Percentiles rank a stretch among this genome's conserved stretches.
Evolutionary conservation across 2,329 filamentous ascomycete genomes (phyloP).

Genomic region (Cercospora citrullina): DNA sequence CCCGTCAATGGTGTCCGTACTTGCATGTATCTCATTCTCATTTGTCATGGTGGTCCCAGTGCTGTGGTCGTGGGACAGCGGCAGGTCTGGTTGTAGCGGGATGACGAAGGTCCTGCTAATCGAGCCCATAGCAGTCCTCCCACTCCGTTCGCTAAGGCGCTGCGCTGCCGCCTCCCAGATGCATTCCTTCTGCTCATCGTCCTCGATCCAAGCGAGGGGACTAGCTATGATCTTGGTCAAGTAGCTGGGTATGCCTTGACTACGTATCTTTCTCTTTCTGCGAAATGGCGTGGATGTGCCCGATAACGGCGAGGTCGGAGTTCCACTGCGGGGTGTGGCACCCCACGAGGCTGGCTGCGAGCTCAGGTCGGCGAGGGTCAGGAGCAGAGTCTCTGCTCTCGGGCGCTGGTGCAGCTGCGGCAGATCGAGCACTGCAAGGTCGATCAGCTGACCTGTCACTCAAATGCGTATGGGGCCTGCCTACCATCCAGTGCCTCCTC

Average conservation of each 20-base stretch:
- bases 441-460: conserved; percentile 10
- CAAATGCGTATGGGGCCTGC: conserved; percentile 7
- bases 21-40: conserved; percentile 5
- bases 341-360: conserved; percentile 70
- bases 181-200: conserved; percentile 64
- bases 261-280: conserved; percentile 46
- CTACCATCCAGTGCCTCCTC: conserved; percentile 38
- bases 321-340: conserved; percentile 37
- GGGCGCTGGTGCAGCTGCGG: conserved; percentile 83
- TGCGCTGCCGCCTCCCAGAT: conserved; percentile 79
- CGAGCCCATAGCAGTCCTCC: conserved; percentile 67
- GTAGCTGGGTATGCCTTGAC: conserved; percentile 61
- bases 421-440: conserved; percentile 63
- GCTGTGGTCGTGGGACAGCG: conserved; percentile 18
- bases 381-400: conserved; percentile 61
- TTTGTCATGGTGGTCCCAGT: conserved; percentile 18
- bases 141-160: conserved; percentile 81
- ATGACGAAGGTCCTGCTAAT: conserved; percentile 63
- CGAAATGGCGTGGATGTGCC: conserved; percentile 30
- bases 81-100: conserved; percentile 26
- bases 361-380: conserved; percentile 65
- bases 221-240: conserved; percentile 69
- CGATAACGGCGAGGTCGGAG: conserved; percentile 27
- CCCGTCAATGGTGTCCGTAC: conserved; percentile 32
- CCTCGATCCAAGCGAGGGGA: conserved; percentile 65